Base-by-base conservation (phyloP, 768 basidiomycete genomes). In the Termitomyces sp. region DNA sequence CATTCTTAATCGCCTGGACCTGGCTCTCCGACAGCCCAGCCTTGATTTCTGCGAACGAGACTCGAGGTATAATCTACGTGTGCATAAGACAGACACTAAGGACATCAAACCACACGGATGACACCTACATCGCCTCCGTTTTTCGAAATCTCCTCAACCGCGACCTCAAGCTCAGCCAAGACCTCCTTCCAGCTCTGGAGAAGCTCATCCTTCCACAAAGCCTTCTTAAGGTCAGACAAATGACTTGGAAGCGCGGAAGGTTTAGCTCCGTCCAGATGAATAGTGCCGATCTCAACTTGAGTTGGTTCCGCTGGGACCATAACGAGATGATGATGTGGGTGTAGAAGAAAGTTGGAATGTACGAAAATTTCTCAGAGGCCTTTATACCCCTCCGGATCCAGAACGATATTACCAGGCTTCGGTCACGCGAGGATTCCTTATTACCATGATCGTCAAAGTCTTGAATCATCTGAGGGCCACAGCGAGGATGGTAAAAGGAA, bases 201-300 rank as follows among this genome's bases (percentile, higher is more conserved):
- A 11, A 90, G 69, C 2, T 61, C 65, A 11, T 85, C 82, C 9
- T 63, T 71, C 72, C 81, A 82, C 0, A 91, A 61, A 32, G 72
- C 69, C 61, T 78, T 79, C 75, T 93, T 92, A 28, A 92, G 71
- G 7, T 80, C 78, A 0, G 78, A 65, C 62, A 90, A 91, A 0
- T 89, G 80, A 8, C 74, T 67, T 0, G 88, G 88, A 5, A 90
- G 79, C 8, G 16, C 13, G 7, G 36, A 20, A 5, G 55, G 38
- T 12, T 12, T 38, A 3, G 54, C 55, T 50, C 36, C 38, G 20
- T 58, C 48, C 9, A 58, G 36, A 40, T 58, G 57, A 48, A 32
- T 49, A 32, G 48, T 33, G 13, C 57, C 57, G 24, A 58, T 24
- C 11, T 49, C 36, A 24, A 49, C 22, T 9, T 38, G 57, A n/a